These are phyloP conservation scores for Monosporozyma aquatica DNA, from an alignment of 805 yeast genomes.

Conservation along the genomic window DNA sequence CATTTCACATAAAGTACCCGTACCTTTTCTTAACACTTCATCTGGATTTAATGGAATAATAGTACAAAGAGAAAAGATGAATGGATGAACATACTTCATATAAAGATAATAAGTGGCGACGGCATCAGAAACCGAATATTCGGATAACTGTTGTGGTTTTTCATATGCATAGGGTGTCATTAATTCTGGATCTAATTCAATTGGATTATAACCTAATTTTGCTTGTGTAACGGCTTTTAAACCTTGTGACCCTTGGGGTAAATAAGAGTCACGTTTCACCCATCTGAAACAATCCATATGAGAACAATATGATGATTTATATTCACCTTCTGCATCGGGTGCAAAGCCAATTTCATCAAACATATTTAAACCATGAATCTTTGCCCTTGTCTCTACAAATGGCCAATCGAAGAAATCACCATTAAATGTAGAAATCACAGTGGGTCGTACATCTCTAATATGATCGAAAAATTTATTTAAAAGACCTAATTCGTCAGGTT, in stretches of 20 bases:
- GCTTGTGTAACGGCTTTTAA: slow-evolving; percentile 95
- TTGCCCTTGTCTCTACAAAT: slow-evolving; percentile 81
- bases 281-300: slow-evolving; percentile 98
- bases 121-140: slow-evolving; percentile 98
- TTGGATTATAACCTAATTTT: slow-evolving; percentile 91
- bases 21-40: slow-evolving; percentile 91
- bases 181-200: slow-evolving; percentile 91
- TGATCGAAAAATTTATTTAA: slow-evolving; percentile 80
- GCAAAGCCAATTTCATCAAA: slow-evolving; percentile 91
- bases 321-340: slow-evolving; percentile 81
- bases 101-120: slow-evolving; percentile 95
- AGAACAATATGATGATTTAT: slow-evolving; percentile 82
- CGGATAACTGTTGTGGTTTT: slow-evolving; percentile 84
- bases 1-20: slow-evolving; percentile 98
- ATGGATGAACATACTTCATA: slow-evolving; percentile 95
- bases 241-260: slow-evolving; percentile 98
- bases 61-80: slow-evolving; percentile 88
- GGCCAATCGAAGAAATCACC: slow-evolving; percentile 99
- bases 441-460: slow-evolving; percentile 77
- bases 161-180: slow-evolving; percentile 98
- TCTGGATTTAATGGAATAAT: slow-evolving; percentile 95
- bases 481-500: slow-evolving; percentile 69
- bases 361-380: slow-evolving; percentile 78
- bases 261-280: slow-evolving; percentile 95
- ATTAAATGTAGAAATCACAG: slow-evolving; percentile 95